These are phyloP conservation scores for Fusarium tuaranense DNA, from an alignment of 2,329 filamentous ascomycete genomes.

Conservation along the genomic window DNA sequence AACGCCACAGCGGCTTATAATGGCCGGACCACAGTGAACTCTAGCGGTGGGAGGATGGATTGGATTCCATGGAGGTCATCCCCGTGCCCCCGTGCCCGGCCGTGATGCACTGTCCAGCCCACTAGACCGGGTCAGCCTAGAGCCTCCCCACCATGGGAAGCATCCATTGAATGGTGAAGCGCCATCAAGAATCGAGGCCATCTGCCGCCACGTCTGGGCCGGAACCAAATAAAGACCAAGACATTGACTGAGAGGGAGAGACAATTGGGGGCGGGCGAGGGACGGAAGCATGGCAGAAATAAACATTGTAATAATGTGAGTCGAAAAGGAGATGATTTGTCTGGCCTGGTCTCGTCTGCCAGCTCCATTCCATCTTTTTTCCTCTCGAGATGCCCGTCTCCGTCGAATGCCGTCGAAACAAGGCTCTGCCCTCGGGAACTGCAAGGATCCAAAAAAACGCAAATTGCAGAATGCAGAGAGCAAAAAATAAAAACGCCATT, in stretches of 20 bases:
- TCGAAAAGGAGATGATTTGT: background rate
- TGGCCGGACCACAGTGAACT: constrained; percentile 6
- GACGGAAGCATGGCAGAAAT: background rate
- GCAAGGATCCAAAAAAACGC: constrained; percentile 10
- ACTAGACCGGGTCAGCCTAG: background rate
- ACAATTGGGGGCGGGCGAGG: background rate
- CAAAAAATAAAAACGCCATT: constrained; percentile 4
- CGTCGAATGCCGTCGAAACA: constrained; percentile 28
- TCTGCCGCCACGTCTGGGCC: constrained; percentile 9
- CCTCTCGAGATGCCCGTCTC: background rate
- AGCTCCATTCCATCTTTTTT: background rate
- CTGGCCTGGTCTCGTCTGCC: background rate
- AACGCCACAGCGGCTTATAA: constrained; percentile 19
- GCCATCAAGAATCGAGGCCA: constrained; percentile 5
- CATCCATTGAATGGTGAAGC: background rate
- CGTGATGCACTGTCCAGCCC: constrained; percentile 9
- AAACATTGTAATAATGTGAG: background rate
- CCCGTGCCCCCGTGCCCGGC: background rate
- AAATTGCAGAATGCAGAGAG: constrained; percentile 5
- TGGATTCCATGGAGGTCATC: background rate
- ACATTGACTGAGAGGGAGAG: constrained; percentile 4
- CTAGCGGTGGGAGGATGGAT: constrained; percentile 1
- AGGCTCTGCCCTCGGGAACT: constrained; percentile 6
- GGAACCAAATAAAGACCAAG: constrained; percentile 9
- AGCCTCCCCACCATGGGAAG: background rate